Conservation (phyloP, 176 grass and related monocot genomes). For the Phragmites australis region DNA sequence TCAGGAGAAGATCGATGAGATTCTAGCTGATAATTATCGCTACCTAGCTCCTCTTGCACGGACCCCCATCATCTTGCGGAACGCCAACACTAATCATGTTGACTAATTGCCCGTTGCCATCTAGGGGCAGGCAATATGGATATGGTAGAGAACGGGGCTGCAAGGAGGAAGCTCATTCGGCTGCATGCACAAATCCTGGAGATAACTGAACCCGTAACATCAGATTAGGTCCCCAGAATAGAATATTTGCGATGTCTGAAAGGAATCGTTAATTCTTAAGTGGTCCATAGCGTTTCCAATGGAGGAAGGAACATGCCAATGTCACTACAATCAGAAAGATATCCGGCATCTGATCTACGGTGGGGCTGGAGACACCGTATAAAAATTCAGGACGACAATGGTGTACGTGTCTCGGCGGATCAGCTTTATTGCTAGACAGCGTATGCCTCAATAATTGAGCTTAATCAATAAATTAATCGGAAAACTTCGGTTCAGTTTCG, state of each 20-base stretch:
- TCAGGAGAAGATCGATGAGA: conserved; percentile 18
- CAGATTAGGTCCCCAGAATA: not conserved
- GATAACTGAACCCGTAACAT: conserved; percentile 14
- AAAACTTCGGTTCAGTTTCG: not conserved
- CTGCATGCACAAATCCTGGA: not conserved
- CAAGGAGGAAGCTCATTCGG: conserved; percentile 5
- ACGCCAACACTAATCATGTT: not conserved
- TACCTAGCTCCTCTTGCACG: not conserved
- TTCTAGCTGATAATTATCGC: conserved; percentile 1
- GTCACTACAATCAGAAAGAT: conserved; percentile 21
- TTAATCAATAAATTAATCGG: not conserved
- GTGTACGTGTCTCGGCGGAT: not conserved
- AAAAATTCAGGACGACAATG: not conserved
- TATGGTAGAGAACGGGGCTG: conserved; percentile 14
- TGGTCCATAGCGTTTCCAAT: conserved; percentile 34
- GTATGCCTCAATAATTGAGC: conserved; percentile 20
- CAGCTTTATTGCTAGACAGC: not conserved
- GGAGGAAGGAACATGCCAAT: conserved; percentile 30
- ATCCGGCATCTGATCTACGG: conserved; percentile 5
- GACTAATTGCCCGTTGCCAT: not conserved
- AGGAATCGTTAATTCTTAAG: not conserved
- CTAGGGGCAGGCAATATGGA: not conserved
- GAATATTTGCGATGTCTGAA: conserved; percentile 14
- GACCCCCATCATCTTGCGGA: conserved; percentile 23
- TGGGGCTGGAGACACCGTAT: not conserved